Evolutionary conservation across 805 yeast species (phyloP).

Genomic region (Suhomyces pyralidae): DNA sequence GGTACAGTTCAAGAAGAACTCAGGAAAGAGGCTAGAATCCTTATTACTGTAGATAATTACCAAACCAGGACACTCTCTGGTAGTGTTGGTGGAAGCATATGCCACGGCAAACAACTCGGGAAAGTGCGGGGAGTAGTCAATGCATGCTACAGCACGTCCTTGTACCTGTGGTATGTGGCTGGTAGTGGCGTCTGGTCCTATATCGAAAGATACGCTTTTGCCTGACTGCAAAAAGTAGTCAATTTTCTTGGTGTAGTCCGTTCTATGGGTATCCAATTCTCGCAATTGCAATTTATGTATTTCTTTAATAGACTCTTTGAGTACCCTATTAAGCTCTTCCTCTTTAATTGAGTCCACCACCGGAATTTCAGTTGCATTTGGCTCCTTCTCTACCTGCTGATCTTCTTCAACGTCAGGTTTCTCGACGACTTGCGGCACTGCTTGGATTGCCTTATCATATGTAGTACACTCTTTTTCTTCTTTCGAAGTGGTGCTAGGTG

Average conservation of each 20-base stretch:
- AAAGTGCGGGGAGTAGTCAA: slow-evolving; percentile 13
- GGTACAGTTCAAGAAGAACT: slow-evolving; percentile 38
- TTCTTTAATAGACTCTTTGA: slow-evolving; percentile 22
- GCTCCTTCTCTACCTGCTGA: neutral
- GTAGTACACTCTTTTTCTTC: slow-evolving; percentile 9
- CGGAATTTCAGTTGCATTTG: neutral
- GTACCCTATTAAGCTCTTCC: slow-evolving; percentile 15
- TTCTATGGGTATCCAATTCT: neutral
- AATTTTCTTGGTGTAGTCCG: slow-evolving; percentile 7
- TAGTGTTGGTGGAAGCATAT: neutral
- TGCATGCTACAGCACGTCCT: neutral
- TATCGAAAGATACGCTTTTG: neutral
- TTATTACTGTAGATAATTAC: slow-evolving; percentile 10
- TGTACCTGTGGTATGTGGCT: neutral
- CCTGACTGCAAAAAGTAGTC: slow-evolving; percentile 5
- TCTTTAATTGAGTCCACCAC: slow-evolving; percentile 12
- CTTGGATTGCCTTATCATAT: slow-evolving; percentile 25
- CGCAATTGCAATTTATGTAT: slow-evolving; percentile 17
- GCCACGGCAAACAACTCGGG: slow-evolving; percentile 12
- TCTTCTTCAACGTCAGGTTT: neutral
- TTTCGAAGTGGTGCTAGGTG: neutral
- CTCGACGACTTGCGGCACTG: slow-evolving; percentile 6
- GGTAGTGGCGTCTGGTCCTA: neutral
- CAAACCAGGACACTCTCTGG: slow-evolving; percentile 7
- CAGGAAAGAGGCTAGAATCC: slow-evolving; percentile 22